These are phyloP conservation scores for Ogataea neopini DNA, from an alignment of 805 yeast genomes.

Conservation along the genomic window DNA sequence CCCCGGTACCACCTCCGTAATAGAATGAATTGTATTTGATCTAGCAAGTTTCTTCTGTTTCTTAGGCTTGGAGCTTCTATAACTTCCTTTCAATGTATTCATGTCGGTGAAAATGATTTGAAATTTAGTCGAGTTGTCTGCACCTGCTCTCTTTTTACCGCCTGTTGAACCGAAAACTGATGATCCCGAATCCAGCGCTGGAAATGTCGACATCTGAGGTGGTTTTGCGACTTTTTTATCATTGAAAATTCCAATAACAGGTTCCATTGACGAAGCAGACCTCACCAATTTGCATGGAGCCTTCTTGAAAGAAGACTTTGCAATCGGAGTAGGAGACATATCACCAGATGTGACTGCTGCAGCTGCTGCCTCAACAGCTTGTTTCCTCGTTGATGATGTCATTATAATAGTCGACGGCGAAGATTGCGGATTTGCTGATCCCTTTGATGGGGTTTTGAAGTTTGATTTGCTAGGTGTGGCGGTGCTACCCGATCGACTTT, in stretches of 20 bases:
- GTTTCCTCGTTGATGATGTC: conserved; percentile 28
- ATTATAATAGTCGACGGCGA: conserved; percentile 38
- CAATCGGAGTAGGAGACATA: conserved; percentile 36
- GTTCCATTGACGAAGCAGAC: conserved; percentile 31
- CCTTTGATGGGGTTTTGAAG: conserved; percentile 27
- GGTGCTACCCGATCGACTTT: conserved; percentile 2
- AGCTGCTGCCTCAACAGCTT: conserved; percentile 14
- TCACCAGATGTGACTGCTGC: conserved; percentile 16
- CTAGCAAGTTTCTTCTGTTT: conserved; percentile 21
- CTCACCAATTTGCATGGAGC: conserved; percentile 31
- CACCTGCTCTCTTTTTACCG: conserved; percentile 11
- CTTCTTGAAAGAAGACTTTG: conserved; percentile 28
- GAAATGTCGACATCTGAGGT: conserved; percentile 13
- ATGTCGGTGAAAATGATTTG: conserved; percentile 49
- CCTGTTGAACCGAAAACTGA: not conserved
- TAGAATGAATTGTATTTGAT: conserved; percentile 20
- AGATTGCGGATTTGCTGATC: conserved; percentile 25
- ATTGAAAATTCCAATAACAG: conserved; percentile 36
- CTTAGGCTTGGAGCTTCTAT: conserved; percentile 15
- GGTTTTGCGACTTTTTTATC: conserved; percentile 18
- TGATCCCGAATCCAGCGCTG: conserved; percentile 3
- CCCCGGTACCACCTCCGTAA: conserved; percentile 1
- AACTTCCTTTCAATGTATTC: conserved; percentile 28
- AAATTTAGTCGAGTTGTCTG: conserved; percentile 42
- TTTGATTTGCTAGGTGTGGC: conserved; percentile 21